These are phyloP conservation scores for Omphalea diandra DNA, from an alignment of 441 rosid genomes.

Conservation along the genomic window DNA sequence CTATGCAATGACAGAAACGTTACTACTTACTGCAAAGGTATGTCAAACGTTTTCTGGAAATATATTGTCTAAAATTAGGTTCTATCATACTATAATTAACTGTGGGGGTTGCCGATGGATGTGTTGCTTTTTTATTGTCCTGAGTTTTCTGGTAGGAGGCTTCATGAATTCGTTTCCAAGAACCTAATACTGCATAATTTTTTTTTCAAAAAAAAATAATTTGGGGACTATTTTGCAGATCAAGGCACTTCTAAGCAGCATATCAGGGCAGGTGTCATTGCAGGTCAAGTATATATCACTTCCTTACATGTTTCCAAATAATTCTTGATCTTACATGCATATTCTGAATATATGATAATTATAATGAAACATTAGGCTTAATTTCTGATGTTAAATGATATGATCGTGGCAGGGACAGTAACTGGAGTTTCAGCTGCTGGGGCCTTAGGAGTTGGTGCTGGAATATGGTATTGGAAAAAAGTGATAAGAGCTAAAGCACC, in stretches of 20 bases:
- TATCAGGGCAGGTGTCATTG: slow-evolving; percentile 47
- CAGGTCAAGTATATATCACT: slow-evolving; percentile 34
- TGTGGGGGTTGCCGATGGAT: too few relatives aligned
- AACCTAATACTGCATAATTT: too few relatives aligned
- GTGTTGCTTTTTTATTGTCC: too few relatives aligned
- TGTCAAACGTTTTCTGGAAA: neutral
- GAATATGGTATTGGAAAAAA: slow-evolving; percentile 76
- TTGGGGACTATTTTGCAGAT: slow-evolving; percentile 35
- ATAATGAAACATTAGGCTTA: neutral
- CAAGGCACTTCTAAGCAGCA: slow-evolving; percentile 38
- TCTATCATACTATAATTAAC: too few relatives aligned
- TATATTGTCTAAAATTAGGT: neutral
- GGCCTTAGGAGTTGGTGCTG: slow-evolving; percentile 70
- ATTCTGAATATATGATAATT: neutral
- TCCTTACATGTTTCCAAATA: neutral
- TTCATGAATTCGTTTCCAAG: too few relatives aligned
- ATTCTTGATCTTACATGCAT: neutral
- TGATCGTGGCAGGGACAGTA: slow-evolving; percentile 46
- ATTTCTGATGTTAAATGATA: neutral
- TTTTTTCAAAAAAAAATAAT: too few relatives aligned
- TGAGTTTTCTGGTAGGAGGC: too few relatives aligned
- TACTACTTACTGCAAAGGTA: slow-evolving; percentile 73
- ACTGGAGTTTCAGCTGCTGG: slow-evolving; percentile 82
- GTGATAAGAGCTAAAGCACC: slow-evolving; percentile 78
- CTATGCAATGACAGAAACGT: slow-evolving; percentile 58